Evolutionary conservation across 2,329 filamentous ascomycete genomes (phyloP).

Genomic region (Trichoderma hamatum): DNA sequence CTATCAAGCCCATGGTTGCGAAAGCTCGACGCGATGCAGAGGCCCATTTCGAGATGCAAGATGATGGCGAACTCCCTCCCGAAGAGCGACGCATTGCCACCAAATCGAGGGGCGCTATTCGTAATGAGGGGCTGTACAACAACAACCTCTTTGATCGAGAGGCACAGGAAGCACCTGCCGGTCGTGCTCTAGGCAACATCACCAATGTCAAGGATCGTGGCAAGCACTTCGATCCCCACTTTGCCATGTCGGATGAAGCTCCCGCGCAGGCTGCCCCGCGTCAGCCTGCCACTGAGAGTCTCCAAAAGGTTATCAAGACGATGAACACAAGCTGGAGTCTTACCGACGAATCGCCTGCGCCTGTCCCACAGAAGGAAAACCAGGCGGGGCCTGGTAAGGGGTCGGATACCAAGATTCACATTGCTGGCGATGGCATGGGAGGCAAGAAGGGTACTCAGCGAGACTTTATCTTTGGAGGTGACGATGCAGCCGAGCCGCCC

Average conservation of each 20-base stretch:
- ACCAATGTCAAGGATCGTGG: conserved; percentile 73
- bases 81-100: conserved; percentile 50
- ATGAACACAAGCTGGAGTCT: conserved; percentile 67
- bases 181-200: conserved; percentile 62
- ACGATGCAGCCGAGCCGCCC: conserved; percentile 50
- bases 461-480: conserved; percentile 62
- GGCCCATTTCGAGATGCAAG: conserved; percentile 80
- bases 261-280: conserved; percentile 50
- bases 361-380: conserved; percentile 52
- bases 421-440: conserved; percentile 67
- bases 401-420: conserved; percentile 41
- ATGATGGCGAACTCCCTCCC: conserved; percentile 66
- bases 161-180: conserved; percentile 47
- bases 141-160: conserved; percentile 70
- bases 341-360: conserved; percentile 58
- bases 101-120: conserved; percentile 55
- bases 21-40: conserved; percentile 77
- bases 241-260: conserved; percentile 71
- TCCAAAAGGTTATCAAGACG: conserved; percentile 71
- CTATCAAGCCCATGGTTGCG: conserved; percentile 1
- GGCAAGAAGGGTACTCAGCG: conserved; percentile 56
- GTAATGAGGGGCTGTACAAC: conserved; percentile 73
- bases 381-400: conserved; percentile 24
- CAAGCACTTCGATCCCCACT: conserved; percentile 79
- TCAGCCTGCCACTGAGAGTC: conserved; percentile 57